Percentiles rank a stretch among this genome's conserved stretches.
These are phyloP conservation scores for Kalaharituber pfeilii DNA, from an alignment of 2,329 filamentous ascomycete species.

Conservation along the genomic window DNA sequence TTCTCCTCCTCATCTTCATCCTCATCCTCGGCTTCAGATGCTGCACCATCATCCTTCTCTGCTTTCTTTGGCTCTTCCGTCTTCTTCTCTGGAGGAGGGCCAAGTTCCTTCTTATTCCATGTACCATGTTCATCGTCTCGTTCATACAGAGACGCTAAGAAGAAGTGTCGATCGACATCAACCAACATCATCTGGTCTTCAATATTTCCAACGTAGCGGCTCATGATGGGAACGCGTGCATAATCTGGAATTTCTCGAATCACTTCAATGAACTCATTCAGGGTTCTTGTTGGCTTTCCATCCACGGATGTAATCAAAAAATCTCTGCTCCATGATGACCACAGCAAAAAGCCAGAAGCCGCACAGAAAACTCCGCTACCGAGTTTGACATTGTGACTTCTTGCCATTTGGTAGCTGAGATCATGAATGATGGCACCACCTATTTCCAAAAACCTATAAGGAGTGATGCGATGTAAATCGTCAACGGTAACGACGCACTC, in stretches of 20 bases:
- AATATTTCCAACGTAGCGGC: conserved; percentile 20
- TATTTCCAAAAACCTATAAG: conserved; percentile 22
- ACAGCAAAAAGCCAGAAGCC: conserved; percentile 23
- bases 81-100: conserved; percentile 11
- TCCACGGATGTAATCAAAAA: conserved; percentile 22
- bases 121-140: conserved; percentile 19
- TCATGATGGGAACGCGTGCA: conserved; percentile 22
- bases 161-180: conserved; percentile 23
- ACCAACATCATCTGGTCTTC: conserved; percentile 23
- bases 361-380: conserved; percentile 22
- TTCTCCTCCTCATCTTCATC: conserved; percentile 21
- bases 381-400: conserved; percentile 22
- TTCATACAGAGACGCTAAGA: conserved; percentile 22
- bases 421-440: conserved; percentile 23
- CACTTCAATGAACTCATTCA: conserved; percentile 22
- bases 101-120: conserved; percentile 21
- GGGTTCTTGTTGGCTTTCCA: conserved; percentile 21
- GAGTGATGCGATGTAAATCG: conserved; percentile 22
- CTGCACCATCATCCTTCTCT: conserved; percentile 4
- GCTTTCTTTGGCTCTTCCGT: conserved; percentile 11
- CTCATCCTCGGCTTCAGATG: conserved; percentile 12
- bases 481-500: conserved; percentile 20
- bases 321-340: conserved; percentile 22
- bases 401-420: conserved; percentile 21
- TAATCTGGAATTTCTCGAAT: conserved; percentile 21